A percentile compares a stretch with the other conserved stretches of the same genome.
These are phyloP conservation scores for Leishmania amazonensis DNA, from an alignment of 208 protist species.

Conservation along the genomic window DNA sequence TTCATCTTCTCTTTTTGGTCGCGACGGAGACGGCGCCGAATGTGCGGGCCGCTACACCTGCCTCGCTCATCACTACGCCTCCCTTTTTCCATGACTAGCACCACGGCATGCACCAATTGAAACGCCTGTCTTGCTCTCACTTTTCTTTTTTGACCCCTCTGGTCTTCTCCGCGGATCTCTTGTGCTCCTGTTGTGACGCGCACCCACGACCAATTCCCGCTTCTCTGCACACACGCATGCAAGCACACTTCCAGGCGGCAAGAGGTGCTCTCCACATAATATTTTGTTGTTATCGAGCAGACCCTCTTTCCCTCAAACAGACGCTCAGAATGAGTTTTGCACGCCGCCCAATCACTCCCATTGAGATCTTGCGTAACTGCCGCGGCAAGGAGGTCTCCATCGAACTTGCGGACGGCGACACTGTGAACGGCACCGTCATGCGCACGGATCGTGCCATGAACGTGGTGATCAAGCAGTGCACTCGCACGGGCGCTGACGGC, in stretches of 20 bases:
- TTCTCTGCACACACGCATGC: not conserved
- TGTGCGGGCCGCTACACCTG: not conserved
- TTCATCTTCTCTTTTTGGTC: not conserved
- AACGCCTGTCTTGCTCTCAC: not conserved
- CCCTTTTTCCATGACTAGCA: not conserved
- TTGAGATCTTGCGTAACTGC: constrained; percentile 85
- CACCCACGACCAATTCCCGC: not conserved
- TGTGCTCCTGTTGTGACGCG: not conserved
- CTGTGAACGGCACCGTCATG: constrained; percentile 83
- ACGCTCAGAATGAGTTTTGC: constrained; percentile 37
- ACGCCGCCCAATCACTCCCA: constrained; percentile 49
- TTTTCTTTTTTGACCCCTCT: not conserved
- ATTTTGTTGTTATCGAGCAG: not conserved
- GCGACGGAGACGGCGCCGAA: not conserved
- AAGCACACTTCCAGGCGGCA: not conserved
- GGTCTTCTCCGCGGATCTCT: not conserved
- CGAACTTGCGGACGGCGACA: constrained; percentile 70
- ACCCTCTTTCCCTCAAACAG: not conserved
- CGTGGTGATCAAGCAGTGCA: constrained; percentile 78
- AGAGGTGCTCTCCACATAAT: too few relatives aligned
- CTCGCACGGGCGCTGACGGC: constrained; percentile 62
- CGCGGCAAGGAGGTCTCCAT: constrained; percentile 78
- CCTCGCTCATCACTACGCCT: not conserved
- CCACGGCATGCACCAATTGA: not conserved
- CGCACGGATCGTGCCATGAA: constrained; percentile 84